phyloP scores from a whole-genome alignment of 768 basidiomycete genomes.

The Xerocomellus chrysenteron region DNA sequence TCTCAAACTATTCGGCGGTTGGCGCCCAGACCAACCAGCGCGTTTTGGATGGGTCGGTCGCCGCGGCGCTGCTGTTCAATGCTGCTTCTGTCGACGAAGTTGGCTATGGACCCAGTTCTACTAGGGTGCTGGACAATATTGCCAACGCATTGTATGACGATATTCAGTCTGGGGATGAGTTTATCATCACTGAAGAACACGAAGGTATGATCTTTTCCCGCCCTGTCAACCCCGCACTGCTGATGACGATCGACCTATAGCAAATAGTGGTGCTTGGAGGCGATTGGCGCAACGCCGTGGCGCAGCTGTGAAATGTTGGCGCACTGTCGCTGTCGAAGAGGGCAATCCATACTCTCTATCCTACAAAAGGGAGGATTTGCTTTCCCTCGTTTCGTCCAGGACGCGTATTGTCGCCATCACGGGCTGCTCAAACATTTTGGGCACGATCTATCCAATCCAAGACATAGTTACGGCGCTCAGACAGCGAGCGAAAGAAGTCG shows the following conservation, averaged over 20 bases:
- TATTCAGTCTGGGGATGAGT: constrained; percentile 63
- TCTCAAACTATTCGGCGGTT: constrained; percentile 64
- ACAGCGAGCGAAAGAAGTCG: constrained; percentile 47
- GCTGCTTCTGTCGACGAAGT: constrained; percentile 63
- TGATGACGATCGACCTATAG: constrained; percentile 33
- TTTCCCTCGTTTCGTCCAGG: constrained; percentile 59
- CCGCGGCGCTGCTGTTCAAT: constrained; percentile 61
- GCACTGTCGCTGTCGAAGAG: constrained; percentile 42
- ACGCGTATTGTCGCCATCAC: constrained; percentile 75
- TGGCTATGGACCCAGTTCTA: constrained; percentile 64
- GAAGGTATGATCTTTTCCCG: constrained; percentile 48
- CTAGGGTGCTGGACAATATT: constrained; percentile 68
- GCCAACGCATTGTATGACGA: constrained; percentile 57
- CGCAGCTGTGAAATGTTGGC: constrained; percentile 60
- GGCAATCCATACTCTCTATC: constrained; percentile 67
- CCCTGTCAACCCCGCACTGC: not conserved
- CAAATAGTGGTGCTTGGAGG: constrained; percentile 78
- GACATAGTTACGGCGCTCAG: constrained; percentile 53
- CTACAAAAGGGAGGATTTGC: constrained; percentile 52
- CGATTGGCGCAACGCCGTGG: constrained; percentile 60
- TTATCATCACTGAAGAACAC: constrained; percentile 78
- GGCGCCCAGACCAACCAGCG: constrained; percentile 54
- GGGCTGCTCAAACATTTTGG: constrained; percentile 75
- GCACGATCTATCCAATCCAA: constrained; percentile 61
- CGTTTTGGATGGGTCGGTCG: constrained; percentile 46